Conservation (phyloP, 169 alveolate genomes). For the Babesia bovis region DNA sequence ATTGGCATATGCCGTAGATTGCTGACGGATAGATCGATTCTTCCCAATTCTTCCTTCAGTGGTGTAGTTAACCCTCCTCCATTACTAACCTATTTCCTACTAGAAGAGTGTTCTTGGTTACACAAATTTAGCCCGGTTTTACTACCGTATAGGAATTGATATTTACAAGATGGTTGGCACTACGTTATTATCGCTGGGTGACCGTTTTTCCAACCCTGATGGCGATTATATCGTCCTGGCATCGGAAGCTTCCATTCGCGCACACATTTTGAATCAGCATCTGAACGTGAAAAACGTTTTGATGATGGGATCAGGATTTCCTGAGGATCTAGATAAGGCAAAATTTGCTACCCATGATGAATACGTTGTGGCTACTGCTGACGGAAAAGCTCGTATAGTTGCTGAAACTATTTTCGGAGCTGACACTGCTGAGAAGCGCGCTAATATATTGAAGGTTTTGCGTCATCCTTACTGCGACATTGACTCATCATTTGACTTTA, state of each 20-base stretch:
- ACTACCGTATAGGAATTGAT: constrained; percentile 6
- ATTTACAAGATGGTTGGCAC: background rate
- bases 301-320: constrained; percentile 67
- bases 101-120: constrained; percentile 25
- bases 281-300: constrained; percentile 30
- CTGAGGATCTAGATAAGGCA: constrained; percentile 71
- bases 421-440: constrained; percentile 9
- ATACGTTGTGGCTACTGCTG: constrained; percentile 71
- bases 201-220: constrained; percentile 43
- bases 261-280: constrained; percentile 29
- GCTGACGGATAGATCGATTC: no score
- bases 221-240: constrained; percentile 62
- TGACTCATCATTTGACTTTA: constrained; percentile 25
- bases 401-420: constrained; percentile 69
- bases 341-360: constrained; percentile 65
- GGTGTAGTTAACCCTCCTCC: background rate
- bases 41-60: background rate
- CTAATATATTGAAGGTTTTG: background rate
- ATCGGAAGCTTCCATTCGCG: constrained; percentile 33
- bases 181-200: constrained; percentile 40
- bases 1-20: constrained; percentile 11
- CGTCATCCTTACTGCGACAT: constrained; percentile 23
- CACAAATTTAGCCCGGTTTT: constrained; percentile 32
- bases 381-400: constrained; percentile 68
- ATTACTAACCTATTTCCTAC: constrained; percentile 5